These are phyloP conservation scores for Nectriaceae sp. DNA, from an alignment of 2,329 filamentous ascomycete genomes.

Conservation along the genomic window DNA sequence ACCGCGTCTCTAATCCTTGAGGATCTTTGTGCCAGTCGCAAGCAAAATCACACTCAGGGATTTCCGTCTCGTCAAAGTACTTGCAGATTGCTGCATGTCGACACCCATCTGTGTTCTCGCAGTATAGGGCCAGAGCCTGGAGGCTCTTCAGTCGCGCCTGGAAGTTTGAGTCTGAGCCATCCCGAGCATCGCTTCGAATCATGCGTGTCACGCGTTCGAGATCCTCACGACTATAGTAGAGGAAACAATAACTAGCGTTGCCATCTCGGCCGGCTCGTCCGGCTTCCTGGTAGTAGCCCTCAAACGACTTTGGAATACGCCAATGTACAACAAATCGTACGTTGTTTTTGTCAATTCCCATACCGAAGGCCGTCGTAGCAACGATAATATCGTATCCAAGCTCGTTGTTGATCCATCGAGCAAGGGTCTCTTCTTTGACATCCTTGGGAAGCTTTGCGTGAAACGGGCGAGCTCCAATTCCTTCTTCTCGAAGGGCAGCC, in stretches of 20 bases:
- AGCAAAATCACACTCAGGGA: slow-evolving; percentile 68
- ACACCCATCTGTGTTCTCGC: slow-evolving; percentile 73
- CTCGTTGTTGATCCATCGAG: slow-evolving; percentile 71
- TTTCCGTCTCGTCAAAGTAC: slow-evolving; percentile 71
- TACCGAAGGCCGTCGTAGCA: slow-evolving; percentile 93
- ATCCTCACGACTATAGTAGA: slow-evolving; percentile 91
- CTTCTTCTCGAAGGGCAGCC: slow-evolving; percentile 63
- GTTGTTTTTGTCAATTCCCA: slow-evolving; percentile 96
- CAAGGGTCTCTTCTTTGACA: slow-evolving; percentile 70
- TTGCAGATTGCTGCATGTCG: slow-evolving; percentile 73
- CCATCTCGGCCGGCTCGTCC: slow-evolving; percentile 89
- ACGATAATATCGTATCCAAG: slow-evolving; percentile 88
- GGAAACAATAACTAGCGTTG: slow-evolving; percentile 80
- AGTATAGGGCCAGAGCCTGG: slow-evolving; percentile 73
- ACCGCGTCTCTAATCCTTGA: slow-evolving; percentile 57
- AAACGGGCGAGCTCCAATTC: slow-evolving; percentile 74
- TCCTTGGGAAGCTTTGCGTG: slow-evolving; percentile 69
- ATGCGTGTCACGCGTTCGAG: slow-evolving; percentile 70
- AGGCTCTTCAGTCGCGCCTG: slow-evolving; percentile 63
- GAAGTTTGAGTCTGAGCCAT: slow-evolving; percentile 40
- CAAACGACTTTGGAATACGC: slow-evolving; percentile 91
- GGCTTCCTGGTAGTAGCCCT: slow-evolving; percentile 95
- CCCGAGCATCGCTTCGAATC: slow-evolving; percentile 48
- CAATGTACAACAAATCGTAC: slow-evolving; percentile 95
- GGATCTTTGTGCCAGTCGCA: slow-evolving; percentile 79